A percentile compares a stretch with the other conserved stretches of the same genome.
Conservation (phyloP, 768 basidiomycete genomes). For the Amanita inopinata region DNA sequence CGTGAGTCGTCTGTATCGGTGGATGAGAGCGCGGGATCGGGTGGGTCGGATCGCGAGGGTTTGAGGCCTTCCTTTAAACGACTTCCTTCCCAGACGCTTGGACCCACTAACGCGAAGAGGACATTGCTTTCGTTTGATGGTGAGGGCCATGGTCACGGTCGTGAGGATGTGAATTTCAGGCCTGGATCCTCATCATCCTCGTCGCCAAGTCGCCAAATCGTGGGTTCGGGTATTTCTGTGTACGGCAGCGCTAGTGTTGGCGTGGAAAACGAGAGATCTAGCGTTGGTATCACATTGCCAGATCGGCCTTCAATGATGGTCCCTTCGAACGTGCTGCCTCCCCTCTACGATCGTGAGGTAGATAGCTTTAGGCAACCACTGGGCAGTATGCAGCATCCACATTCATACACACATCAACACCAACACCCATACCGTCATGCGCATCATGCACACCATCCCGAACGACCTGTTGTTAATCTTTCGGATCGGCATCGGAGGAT, state of each 20-base stretch:
- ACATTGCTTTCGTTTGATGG: slow-evolving; percentile 30
- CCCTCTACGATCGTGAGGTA: neutral
- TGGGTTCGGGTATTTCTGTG: slow-evolving; percentile 5
- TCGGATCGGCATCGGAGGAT: slow-evolving; percentile 25
- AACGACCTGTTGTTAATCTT: slow-evolving; percentile 17
- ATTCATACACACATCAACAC: no score
- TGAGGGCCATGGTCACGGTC: slow-evolving; percentile 12
- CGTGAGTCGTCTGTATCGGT: slow-evolving; percentile 23
- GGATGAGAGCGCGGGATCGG: slow-evolving; percentile 22
- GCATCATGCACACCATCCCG: slow-evolving; percentile 13
- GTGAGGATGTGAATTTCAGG: neutral
- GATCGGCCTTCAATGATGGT: neutral
- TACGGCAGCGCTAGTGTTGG: neutral
- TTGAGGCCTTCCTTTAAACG: slow-evolving; percentile 63
- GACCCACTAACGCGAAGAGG: slow-evolving; percentile 46
- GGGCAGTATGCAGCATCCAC: neutral
- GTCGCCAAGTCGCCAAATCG: no score
- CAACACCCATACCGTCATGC: neutral
- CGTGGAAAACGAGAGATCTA: neutral
- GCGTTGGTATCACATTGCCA: slow-evolving; percentile 1
- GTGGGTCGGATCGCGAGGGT: slow-evolving; percentile 17
- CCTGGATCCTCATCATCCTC: neutral
- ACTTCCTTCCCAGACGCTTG: slow-evolving; percentile 65
- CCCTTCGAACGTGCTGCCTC: no score
- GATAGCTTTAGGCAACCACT: neutral